Base-by-base conservation (phyloP, 2,329 filamentous ascomycete species). In the Neofusicoccum umdonicola region DNA sequence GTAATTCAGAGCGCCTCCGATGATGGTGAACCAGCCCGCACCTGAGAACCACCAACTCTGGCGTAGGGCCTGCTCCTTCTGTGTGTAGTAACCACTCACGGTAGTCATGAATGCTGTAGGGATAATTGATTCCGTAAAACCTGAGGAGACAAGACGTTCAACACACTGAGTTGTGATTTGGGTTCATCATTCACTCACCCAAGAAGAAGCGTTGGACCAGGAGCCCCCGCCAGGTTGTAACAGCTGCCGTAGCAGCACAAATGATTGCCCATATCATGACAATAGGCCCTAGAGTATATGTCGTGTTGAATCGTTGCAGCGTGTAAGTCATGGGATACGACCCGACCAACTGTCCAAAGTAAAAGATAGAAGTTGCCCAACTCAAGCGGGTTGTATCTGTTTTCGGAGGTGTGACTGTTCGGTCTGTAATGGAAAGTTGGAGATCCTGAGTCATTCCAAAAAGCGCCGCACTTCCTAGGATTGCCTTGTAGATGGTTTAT, bases 281-380 rank as follows among this genome's bases (percentile, higher is more conserved):
- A 1, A 88, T 79, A 12, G 71, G 79, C 9, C 89, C 88, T 2
- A 92, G 82, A 1, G 90, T 84, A 51, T 83, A 82, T 13, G 87
- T 84, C 1, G 86, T 81, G 66, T 86, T 81, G 78, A 91, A 90
- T 17, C 85, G 84, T 74, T 93, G 90, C 1, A 91, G 79, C 0
- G 85, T 80, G 66, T 89, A 91, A 0, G 88, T 88, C 84, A 92
- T 87, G 1, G 90, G 90, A 67, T 91, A 92, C 3, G 90, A 78
- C 0, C 90, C 90, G 0, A 85, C 87, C 2, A 93, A 81, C 88
- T 91, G 90, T 41, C 90, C 90, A 68, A 93, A 92, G 79, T 92
- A 93, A 79, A 93, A 92, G 70, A 92, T 81, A 0, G 88, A 92
- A 0, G 89, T 92, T 2, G 90, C 90, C 90, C 90, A 93, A 68